A percentile compares a stretch with the other conserved stretches of the same genome.
These are phyloP conservation scores for Hebeloma cylindrosporum DNA, from an alignment of 768 basidiomycete genomes.

Conservation along the genomic window DNA sequence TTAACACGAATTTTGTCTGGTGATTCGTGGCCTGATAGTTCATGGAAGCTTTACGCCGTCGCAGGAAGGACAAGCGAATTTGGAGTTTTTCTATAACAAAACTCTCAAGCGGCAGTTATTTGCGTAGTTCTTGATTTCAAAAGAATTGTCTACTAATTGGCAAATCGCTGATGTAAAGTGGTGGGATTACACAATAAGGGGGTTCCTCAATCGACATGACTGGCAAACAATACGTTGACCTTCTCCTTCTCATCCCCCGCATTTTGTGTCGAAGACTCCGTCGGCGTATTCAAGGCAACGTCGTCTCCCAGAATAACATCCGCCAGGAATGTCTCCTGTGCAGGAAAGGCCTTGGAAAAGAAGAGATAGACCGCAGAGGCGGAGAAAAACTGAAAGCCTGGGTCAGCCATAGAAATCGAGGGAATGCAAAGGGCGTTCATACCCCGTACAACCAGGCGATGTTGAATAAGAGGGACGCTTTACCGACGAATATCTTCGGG, in stretches of 20 bases:
- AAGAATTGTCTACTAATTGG: too few relatives aligned
- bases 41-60: too few relatives aligned
- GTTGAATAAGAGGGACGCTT: slow-evolving; percentile 57
- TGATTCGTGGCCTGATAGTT: too few relatives aligned
- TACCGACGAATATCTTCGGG: slow-evolving; percentile 58
- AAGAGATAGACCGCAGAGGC: slow-evolving; percentile 35
- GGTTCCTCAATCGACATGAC: background rate
- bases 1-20: too few relatives aligned
- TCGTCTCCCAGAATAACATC: slow-evolving; percentile 33
- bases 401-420: background rate
- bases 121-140: too few relatives aligned
- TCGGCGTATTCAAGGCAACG: slow-evolving; percentile 7
- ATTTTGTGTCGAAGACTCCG: slow-evolving; percentile 13
- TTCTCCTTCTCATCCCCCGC: slow-evolving; percentile 13
- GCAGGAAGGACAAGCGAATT: too few relatives aligned
- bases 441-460: slow-evolving; percentile 80
- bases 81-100: too few relatives aligned
- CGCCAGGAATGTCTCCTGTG: slow-evolving; percentile 41
- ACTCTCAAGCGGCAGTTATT: too few relatives aligned
- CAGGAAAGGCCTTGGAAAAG: slow-evolving; percentile 41
- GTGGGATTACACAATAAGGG: background rate
- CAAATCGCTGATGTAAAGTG: background rate
- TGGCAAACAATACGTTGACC: background rate
- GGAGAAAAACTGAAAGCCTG: slow-evolving; percentile 36
- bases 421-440: slow-evolving; percentile 23